Percentiles rank a stretch among this genome's conserved stretches.
Evolutionary conservation across 495 filamentous ascomycete species (phyloP).

Genomic region (Mytilinidion resinicola): DNA sequence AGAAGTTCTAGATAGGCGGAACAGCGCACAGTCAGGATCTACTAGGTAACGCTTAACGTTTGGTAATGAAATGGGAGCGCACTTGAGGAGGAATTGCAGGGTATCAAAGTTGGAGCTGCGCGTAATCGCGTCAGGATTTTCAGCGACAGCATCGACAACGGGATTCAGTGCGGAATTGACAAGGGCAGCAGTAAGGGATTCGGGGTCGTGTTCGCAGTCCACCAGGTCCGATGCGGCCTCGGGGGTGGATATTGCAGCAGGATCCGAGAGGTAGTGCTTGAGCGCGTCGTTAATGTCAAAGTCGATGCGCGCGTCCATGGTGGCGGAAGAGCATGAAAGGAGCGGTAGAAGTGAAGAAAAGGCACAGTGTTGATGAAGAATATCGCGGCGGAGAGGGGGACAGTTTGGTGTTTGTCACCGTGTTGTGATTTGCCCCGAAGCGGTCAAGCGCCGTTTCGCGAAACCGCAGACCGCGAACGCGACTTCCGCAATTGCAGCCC

Average conservation of each 20-base stretch:
- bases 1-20: conserved; percentile 68
- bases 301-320: conserved; percentile 48
- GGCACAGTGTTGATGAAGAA: neutral
- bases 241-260: conserved; percentile 70
- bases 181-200: conserved; percentile 65
- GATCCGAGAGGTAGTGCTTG: conserved; percentile 92
- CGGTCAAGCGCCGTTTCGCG: neutral
- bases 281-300: conserved; percentile 96
- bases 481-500: neutral
- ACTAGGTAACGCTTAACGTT: conserved; percentile 37
- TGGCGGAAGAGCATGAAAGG: conserved; percentile 22
- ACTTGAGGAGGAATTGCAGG: conserved; percentile 94
- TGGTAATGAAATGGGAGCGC: conserved; percentile 59
- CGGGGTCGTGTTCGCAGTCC: conserved; percentile 88
- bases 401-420: neutral
- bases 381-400: neutral
- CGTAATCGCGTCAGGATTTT: conserved; percentile 80
- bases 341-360: conserved; percentile 34
- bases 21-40: conserved; percentile 58
- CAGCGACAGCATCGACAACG: conserved; percentile 88
- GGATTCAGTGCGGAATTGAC: conserved; percentile 83
- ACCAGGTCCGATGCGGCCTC: conserved; percentile 79
- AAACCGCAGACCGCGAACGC: neutral
- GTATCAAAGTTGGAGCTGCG: conserved; percentile 79
- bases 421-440: conserved; percentile 11